A percentile compares a stretch with the other conserved stretches of the same genome.
Evolutionary conservation across 1,139 yeast genomes (phyloP).

Genomic region (Suhomyces anneliseae): DNA sequence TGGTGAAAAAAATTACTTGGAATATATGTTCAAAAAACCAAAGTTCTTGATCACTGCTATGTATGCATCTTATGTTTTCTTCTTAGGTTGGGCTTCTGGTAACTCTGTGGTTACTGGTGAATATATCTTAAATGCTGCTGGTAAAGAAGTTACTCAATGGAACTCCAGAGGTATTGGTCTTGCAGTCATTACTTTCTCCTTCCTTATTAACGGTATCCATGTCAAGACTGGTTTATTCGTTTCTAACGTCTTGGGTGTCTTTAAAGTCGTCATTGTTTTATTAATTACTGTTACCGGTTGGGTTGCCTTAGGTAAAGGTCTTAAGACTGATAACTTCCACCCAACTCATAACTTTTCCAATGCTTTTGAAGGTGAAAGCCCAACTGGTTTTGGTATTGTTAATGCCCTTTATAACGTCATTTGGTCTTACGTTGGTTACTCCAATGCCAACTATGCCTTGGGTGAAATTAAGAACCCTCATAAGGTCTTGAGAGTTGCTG

Average conservation of each 20-base stretch:
- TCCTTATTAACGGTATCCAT: constrained; percentile 60
- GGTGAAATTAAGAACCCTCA: constrained; percentile 67
- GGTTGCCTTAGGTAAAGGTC: constrained; percentile 77
- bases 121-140: constrained; percentile 66
- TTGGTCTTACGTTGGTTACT: constrained; percentile 76
- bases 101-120: constrained; percentile 56
- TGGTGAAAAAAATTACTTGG: constrained; percentile 84
- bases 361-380: constrained; percentile 58
- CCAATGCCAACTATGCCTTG: constrained; percentile 79
- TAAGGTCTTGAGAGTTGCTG: constrained; percentile 43
- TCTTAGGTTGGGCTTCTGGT: constrained; percentile 86
- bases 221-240: constrained; percentile 66
- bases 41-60: constrained; percentile 67
- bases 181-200: constrained; percentile 72
- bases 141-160: constrained; percentile 67
- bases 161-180: constrained; percentile 73
- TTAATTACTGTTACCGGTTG: constrained; percentile 76
- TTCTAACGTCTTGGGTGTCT: constrained; percentile 68
- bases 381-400: constrained; percentile 76
- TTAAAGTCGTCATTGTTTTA: constrained; percentile 67
- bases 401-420: constrained; percentile 77
- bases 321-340: constrained; percentile 47
- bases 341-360: constrained; percentile 60
- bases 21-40: constrained; percentile 69
- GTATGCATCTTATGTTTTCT: constrained; percentile 74